phyloP scores from a whole-genome alignment of 2,329 filamentous ascomycete species.

The Boeremia lycopersici region DNA sequence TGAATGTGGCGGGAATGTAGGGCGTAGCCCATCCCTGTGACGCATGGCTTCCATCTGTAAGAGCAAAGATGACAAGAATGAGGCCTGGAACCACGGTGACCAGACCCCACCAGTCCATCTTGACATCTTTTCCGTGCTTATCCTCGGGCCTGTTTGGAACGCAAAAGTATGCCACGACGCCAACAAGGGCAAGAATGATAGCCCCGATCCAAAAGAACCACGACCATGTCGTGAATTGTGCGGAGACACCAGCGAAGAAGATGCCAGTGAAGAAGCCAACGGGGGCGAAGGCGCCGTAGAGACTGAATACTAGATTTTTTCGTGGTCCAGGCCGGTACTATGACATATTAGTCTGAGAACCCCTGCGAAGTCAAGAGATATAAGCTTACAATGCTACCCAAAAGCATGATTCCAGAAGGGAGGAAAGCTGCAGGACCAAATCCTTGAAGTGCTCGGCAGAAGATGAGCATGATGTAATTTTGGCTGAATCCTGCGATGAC shows the following conservation, averaged over 20 bases:
- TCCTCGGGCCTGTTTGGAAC: constrained; percentile 32
- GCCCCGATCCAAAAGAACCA: constrained; percentile 46
- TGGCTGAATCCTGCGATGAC: constrained; percentile 72
- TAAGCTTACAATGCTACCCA: constrained; percentile 57
- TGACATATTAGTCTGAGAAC: constrained; percentile 20
- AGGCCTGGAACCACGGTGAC: constrained; percentile 57
- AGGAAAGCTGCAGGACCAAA: constrained; percentile 75
- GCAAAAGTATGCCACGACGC: constrained; percentile 35
- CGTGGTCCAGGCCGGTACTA: constrained; percentile 69
- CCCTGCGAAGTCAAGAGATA: not conserved
- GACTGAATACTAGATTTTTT: constrained; percentile 70
- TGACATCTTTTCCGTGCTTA: constrained; percentile 22
- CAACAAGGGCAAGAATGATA: constrained; percentile 42
- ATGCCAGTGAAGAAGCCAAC: constrained; percentile 53
- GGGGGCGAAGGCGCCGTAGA: constrained; percentile 61
- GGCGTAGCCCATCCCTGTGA: constrained; percentile 73
- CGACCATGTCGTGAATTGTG: constrained; percentile 38
- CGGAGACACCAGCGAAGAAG: constrained; percentile 44
- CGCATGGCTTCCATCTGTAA: constrained; percentile 75
- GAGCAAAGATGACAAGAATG: constrained; percentile 73
- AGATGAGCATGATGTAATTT: constrained; percentile 72
- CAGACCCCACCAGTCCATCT: constrained; percentile 49
- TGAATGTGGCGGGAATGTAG: constrained; percentile 70
- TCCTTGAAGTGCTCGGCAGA: constrained; percentile 76
- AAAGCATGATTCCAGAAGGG: constrained; percentile 69